Percentiles rank a stretch among this genome's conserved stretches.
Evolutionary conservation across 2,329 filamentous ascomycete genomes (phyloP).

Genomic region (Xenosphaeropsis pyriputrescens): DNA sequence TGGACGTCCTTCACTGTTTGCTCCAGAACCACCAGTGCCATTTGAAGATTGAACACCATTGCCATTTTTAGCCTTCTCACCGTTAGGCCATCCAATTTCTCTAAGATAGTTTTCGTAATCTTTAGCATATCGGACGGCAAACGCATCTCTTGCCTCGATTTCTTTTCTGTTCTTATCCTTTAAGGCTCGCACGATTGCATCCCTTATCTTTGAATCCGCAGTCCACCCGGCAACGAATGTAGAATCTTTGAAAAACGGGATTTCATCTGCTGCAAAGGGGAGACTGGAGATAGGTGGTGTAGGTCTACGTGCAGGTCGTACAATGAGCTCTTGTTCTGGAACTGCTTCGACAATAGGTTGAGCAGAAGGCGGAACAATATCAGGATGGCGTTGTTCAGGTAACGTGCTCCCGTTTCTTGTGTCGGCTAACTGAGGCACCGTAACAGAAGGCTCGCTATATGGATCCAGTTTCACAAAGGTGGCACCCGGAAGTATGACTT

Average conservation of each 20-base stretch:
- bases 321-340: not conserved
- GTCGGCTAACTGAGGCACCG: too few relatives aligned
- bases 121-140: conserved; percentile 9
- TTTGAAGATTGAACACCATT: too few relatives aligned
- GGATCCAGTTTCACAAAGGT: too few relatives aligned
- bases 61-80: conserved; percentile 10
- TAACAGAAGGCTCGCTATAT: too few relatives aligned
- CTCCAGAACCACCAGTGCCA: conserved; percentile 3
- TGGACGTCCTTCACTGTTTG: conserved; percentile 15
- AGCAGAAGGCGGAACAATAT: too few relatives aligned
- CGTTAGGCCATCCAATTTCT: conserved; percentile 15
- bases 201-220: not conserved
- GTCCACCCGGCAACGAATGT: not conserved
- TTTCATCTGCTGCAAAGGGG: conserved; percentile 10
- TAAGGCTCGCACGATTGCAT: not conserved
- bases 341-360: not conserved
- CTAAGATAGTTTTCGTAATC: conserved; percentile 13
- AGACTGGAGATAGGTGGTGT: not conserved
- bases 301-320: not conserved
- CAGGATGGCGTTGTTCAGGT: too few relatives aligned
- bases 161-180: conserved; percentile 5
- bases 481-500: too few relatives aligned
- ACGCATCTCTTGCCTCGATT: conserved; percentile 1
- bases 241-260: conserved; percentile 10
- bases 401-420: too few relatives aligned